Conservation (phyloP, 306 rosid genomes). For the Hippophae tibetana region DNA sequence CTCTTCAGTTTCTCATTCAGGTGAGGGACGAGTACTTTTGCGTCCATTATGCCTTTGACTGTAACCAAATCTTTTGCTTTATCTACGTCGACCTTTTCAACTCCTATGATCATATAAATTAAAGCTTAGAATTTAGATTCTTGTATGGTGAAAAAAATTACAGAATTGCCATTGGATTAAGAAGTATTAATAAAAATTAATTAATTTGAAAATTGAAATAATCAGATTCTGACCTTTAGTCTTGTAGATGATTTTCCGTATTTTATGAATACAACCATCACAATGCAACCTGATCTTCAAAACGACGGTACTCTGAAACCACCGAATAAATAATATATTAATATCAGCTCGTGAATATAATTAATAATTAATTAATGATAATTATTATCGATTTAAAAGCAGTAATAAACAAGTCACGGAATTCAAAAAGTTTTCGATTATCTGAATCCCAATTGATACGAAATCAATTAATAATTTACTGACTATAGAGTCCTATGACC, state of each 20-base stretch:
- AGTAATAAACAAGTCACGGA: background rate
- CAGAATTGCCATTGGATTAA: background rate
- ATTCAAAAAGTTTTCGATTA: background rate
- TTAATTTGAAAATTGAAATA: no score
- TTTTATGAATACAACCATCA: slow-evolving; percentile 69
- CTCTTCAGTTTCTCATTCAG: slow-evolving; percentile 43
- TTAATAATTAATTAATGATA: background rate
- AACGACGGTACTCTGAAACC: slow-evolving; percentile 52
- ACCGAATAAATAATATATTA: slow-evolving; percentile 9
- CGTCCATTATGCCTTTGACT: slow-evolving; percentile 58
- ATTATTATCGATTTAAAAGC: background rate
- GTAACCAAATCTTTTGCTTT: slow-evolving; percentile 52
- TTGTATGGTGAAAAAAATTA: background rate
- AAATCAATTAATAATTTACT: background rate
- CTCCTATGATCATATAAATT: slow-evolving; percentile 37
- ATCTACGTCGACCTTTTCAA: slow-evolving; percentile 44
- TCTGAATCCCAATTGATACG: background rate
- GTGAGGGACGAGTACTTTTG: slow-evolving; percentile 35
- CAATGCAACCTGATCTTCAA: slow-evolving; percentile 74
- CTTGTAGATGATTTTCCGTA: slow-evolving; percentile 39
- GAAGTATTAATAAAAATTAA: no score
- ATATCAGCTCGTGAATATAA: background rate
- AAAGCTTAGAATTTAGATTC: slow-evolving; percentile 1
- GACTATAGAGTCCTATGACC: background rate
- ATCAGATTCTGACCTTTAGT: slow-evolving; percentile 32